Conservation (phyloP, 768 basidiomycete genomes). For the Melanogaster broomeanus region DNA sequence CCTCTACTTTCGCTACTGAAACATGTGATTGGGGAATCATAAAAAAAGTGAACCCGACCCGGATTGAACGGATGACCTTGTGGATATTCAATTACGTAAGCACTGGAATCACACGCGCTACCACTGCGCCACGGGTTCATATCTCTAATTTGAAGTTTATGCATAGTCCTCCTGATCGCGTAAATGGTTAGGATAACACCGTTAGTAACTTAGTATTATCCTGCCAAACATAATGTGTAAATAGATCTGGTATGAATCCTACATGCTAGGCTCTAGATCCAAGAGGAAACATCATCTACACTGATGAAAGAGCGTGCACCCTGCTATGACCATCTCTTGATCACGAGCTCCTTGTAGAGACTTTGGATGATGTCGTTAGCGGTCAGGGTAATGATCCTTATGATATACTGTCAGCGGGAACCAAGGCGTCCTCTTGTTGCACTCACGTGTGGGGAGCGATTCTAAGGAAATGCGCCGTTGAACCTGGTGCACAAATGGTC, state of each 20-base stretch:
- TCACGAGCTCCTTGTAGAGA: conserved; percentile 54
- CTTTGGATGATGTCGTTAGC: conserved; percentile 79
- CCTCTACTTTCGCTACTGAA: too few species aligned
- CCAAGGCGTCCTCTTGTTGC: neutral
- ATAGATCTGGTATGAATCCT: neutral
- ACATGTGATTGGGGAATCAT: too few species aligned
- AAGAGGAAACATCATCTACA: neutral
- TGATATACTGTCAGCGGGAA: conserved; percentile 2
- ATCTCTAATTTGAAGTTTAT: neutral
- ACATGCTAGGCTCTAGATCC: neutral
- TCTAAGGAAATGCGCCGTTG: conserved; percentile 89
- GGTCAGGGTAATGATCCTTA: conserved; percentile 86
- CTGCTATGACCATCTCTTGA: conserved; percentile 15
- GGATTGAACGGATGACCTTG: conserved; percentile 48
- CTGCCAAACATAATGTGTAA: too few species aligned
- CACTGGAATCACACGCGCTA: conserved; percentile 37
- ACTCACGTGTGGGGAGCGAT: conserved; percentile 90
- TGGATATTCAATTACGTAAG: conserved; percentile 19
- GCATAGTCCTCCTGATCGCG: neutral
- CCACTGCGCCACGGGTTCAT: conserved; percentile 31
- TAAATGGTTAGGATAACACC: neutral
- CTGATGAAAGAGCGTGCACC: neutral
- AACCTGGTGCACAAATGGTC: conserved; percentile 49
- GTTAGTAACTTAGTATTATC: neutral
- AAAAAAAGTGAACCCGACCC: conserved; percentile 36